phyloP scores from a whole-genome alignment of 306 rosid species.

The Cucumis melo region DNA sequence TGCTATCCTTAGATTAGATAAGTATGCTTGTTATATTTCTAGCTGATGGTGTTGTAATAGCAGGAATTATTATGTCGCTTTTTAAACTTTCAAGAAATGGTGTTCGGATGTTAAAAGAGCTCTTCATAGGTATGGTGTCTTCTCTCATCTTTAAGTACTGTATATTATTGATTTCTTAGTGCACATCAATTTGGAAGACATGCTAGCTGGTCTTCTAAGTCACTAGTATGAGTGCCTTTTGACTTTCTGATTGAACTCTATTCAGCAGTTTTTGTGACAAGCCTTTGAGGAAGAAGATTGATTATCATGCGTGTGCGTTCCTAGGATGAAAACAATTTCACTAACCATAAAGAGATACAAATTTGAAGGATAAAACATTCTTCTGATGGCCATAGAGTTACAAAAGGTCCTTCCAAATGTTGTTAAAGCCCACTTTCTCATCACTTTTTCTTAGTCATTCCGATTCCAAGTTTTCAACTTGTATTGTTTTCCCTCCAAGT shows the following conservation, averaged over 20 bases:
- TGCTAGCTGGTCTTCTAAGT: not conserved
- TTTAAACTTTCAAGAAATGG: slow-evolving; percentile 3
- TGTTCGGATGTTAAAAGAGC: not conserved
- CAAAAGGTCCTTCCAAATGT: not conserved
- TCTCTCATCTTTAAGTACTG: not conserved
- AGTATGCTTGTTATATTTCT: not conserved
- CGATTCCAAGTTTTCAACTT: not conserved
- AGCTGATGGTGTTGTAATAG: not conserved
- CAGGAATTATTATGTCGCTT: not conserved
- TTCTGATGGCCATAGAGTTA: not conserved
- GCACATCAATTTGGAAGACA: not conserved
- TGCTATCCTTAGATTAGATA: not conserved
- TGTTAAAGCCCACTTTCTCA: not conserved
- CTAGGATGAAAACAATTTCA: not conserved
- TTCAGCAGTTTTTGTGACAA: not conserved
- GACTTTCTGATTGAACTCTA: not conserved
- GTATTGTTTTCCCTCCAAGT: not conserved
- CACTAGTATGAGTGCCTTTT: not conserved
- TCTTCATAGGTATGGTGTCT: not conserved
- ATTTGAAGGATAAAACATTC: not conserved
- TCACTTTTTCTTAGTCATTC: not conserved
- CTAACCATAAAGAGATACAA: not conserved
- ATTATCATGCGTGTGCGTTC: not conserved
- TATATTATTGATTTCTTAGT: not conserved
- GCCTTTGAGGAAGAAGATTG: not conserved